Conservation (phyloP, 495 filamentous ascomycete species). For the Neurospora discreta region DNA sequence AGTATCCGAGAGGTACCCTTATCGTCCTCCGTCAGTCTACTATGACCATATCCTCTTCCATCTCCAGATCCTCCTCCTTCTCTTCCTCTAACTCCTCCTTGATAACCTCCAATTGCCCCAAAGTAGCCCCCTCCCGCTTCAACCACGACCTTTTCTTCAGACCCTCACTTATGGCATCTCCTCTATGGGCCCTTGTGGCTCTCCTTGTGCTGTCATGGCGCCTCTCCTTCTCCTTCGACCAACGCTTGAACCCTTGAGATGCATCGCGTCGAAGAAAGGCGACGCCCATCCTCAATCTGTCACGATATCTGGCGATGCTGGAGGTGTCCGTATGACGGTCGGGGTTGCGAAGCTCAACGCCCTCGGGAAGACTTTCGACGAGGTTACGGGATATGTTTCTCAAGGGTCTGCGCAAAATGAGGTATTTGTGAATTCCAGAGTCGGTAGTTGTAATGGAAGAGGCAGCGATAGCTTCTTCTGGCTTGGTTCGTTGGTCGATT, state of each 20-base stretch:
- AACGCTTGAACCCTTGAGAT: neutral
- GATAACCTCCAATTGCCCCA: neutral
- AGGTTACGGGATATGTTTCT: neutral
- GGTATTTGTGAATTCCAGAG: neutral
- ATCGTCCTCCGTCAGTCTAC: neutral
- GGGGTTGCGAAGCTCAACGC: too few relatives aligned
- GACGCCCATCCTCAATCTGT: neutral
- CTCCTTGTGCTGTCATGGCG: neutral
- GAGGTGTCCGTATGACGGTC: neutral
- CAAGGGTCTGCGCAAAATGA: neutral
- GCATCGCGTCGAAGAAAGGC: neutral
- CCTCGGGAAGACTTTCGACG: neutral
- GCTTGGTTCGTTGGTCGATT: neutral
- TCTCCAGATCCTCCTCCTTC: neutral
- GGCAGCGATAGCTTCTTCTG: neutral
- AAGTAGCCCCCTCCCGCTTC: neutral
- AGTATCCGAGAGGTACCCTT: neutral
- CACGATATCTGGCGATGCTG: neutral
- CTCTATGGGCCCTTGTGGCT: neutral
- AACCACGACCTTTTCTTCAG: neutral
- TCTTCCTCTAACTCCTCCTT: neutral
- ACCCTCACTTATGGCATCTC: neutral
- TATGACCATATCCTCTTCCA: neutral
- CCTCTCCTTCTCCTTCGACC: neutral
- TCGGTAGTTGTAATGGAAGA: neutral